Percentiles rank a stretch among this genome's conserved stretches.
Conservation (phyloP, 140 eudicot genomes). For the Oenanthe javanica region DNA sequence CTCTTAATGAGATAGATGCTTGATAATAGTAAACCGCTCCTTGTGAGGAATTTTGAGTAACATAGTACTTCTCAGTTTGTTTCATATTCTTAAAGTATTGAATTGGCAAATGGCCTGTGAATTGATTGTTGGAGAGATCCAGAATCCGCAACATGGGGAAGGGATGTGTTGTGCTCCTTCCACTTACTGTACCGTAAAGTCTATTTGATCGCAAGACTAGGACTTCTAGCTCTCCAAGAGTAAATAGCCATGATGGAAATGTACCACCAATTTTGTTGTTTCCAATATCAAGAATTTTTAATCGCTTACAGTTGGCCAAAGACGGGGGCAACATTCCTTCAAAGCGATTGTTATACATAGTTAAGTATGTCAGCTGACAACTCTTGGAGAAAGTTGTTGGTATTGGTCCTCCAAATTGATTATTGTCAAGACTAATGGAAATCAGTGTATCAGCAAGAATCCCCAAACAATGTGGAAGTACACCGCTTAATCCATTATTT, state of each 20-base stretch:
- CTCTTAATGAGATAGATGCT: no score
- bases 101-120: constrained; percentile 27
- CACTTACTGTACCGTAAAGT: no score
- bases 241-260: constrained; percentile 26
- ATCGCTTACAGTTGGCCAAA: constrained; percentile 15
- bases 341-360: constrained; percentile 17
- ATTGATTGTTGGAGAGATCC: constrained; percentile 33
- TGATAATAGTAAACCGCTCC: no score
- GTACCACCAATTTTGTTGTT: no score
- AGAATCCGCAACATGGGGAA: constrained; percentile 23
- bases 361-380: neutral
- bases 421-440: neutral
- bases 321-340: constrained; percentile 17
- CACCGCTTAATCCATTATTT: neutral
- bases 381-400: neutral
- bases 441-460: neutral
- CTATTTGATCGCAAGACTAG: no score
- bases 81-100: constrained; percentile 23
- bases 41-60: no score
- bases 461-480: neutral
- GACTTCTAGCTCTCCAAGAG: no score
- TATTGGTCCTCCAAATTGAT: neutral
- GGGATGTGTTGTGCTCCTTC: no score
- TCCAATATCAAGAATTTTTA: no score
- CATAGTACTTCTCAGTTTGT: neutral